A percentile compares a stretch with the other conserved stretches of the same genome.
phyloP scores from a whole-genome alignment of 495 filamentous ascomycete species.

The Talaromyces ruber region DNA sequence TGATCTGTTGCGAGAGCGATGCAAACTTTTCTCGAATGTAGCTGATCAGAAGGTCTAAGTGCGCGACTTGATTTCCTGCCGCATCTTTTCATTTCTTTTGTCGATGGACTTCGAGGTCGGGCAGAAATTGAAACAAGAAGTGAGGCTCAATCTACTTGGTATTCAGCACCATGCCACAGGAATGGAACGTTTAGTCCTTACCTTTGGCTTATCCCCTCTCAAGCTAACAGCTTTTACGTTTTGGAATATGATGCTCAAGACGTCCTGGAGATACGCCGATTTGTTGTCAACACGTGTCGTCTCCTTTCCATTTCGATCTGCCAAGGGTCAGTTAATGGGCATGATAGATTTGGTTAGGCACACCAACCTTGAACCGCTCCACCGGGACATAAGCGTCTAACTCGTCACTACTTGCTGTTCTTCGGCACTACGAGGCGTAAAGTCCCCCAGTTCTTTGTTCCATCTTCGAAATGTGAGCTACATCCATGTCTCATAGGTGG shows the following conservation, averaged over 20 bases:
- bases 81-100: background rate
- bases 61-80: slow-evolving; percentile 8
- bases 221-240: slow-evolving; percentile 23
- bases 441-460: background rate
- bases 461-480: background rate
- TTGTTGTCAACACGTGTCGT: slow-evolving; percentile 20
- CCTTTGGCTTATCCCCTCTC: slow-evolving; percentile 16
- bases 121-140: slow-evolving; percentile 1
- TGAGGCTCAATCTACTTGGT: background rate
- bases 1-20: slow-evolving; percentile 18
- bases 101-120: background rate
- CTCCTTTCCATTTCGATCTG: slow-evolving; percentile 17
- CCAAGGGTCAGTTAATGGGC: background rate
- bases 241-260: slow-evolving; percentile 18
- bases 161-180: background rate
- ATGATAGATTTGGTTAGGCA: background rate
- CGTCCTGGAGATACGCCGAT: slow-evolving; percentile 21
- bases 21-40: slow-evolving; percentile 23
- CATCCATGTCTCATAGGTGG: background rate
- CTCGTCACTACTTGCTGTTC: background rate
- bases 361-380: slow-evolving; percentile 1
- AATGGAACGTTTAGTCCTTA: slow-evolving; percentile 3
- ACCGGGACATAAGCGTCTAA: background rate
- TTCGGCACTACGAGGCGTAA: background rate
- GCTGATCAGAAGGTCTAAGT: slow-evolving; percentile 25